These are phyloP conservation scores for Colletotrichum graminicola DNA, from an alignment of 2,329 filamentous ascomycete species.

Conservation along the genomic window DNA sequence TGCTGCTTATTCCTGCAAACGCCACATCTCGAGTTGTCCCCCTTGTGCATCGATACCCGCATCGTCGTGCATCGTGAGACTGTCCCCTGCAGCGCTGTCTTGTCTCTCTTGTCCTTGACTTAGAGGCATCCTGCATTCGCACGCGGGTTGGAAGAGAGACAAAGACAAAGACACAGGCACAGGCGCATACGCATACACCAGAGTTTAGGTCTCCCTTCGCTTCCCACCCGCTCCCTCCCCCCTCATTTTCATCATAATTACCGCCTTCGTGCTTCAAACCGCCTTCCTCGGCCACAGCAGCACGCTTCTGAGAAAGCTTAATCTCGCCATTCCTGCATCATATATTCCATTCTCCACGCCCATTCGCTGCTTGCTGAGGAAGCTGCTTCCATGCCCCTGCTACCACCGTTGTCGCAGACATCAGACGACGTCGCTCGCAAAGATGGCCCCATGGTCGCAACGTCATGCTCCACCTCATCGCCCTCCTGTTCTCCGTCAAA, in stretches of 20 bases:
- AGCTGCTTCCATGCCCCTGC: conserved; percentile 36
- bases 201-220: conserved; percentile 2
- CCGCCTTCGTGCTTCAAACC: conserved; percentile 4
- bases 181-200: not conserved
- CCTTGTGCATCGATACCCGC: conserved; percentile 7
- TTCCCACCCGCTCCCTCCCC: not conserved
- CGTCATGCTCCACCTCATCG: conserved; percentile 43
- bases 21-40: not conserved
- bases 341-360: conserved; percentile 2
- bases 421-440: conserved; percentile 43
- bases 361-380: conserved; percentile 6
- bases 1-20: not conserved
- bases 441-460: conserved; percentile 51
- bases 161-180: not conserved
- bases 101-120: conserved; percentile 11
- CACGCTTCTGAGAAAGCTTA: conserved; percentile 2
- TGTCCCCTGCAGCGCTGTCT: conserved; percentile 14
- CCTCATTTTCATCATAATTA: not conserved
- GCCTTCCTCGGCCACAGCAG: conserved; percentile 6
- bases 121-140: not conserved
- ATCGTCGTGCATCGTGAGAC: conserved; percentile 9
- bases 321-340: conserved; percentile 4
- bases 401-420: conserved; percentile 33
- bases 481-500: conserved; percentile 40
- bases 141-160: conserved; percentile 1